Conservation (phyloP, 228 moss, liverwort and hornwort genomes). For the Sphagnum magellanicum region DNA sequence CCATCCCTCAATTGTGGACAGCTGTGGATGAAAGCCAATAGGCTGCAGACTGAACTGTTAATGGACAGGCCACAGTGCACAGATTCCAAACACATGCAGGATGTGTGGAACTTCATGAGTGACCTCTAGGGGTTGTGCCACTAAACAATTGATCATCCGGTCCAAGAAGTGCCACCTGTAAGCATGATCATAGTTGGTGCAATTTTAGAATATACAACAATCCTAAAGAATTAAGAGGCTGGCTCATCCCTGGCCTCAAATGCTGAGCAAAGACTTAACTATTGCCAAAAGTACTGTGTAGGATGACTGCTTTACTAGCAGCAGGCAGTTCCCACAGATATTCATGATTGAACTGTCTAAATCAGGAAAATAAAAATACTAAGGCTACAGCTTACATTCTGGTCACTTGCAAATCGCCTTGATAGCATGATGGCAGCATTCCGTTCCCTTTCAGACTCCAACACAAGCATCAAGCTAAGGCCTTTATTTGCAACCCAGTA, state of each 20-base stretch:
- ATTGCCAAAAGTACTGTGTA: background rate
- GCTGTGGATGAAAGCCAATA: too few relatives aligned
- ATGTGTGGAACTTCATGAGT: slow-evolving; percentile 1
- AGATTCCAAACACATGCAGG: background rate
- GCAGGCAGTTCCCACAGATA: background rate
- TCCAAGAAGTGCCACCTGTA: slow-evolving; percentile 52
- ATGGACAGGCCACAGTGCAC: too few relatives aligned
- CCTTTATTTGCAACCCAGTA: slow-evolving; percentile 86
- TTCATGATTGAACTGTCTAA: background rate
- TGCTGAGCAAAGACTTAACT: background rate
- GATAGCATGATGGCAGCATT: slow-evolving; percentile 93
- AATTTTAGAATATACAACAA: background rate
- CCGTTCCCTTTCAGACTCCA: slow-evolving; percentile 94
- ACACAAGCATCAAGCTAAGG: slow-evolving; percentile 72
- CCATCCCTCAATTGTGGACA: too few relatives aligned
- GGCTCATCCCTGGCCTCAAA: background rate
- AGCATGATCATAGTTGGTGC: background rate
- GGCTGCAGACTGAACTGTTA: too few relatives aligned
- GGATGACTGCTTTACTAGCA: too few relatives aligned
- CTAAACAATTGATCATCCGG: slow-evolving; percentile 47
- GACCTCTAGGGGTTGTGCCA: slow-evolving; percentile 3
- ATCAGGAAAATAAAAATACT: background rate
- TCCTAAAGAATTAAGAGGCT: background rate
- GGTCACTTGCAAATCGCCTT: slow-evolving; percentile 73
- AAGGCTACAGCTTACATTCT: slow-evolving; percentile 44